Conservation (phyloP, 257 asterid species). For the Salvia hispanica region DNA sequence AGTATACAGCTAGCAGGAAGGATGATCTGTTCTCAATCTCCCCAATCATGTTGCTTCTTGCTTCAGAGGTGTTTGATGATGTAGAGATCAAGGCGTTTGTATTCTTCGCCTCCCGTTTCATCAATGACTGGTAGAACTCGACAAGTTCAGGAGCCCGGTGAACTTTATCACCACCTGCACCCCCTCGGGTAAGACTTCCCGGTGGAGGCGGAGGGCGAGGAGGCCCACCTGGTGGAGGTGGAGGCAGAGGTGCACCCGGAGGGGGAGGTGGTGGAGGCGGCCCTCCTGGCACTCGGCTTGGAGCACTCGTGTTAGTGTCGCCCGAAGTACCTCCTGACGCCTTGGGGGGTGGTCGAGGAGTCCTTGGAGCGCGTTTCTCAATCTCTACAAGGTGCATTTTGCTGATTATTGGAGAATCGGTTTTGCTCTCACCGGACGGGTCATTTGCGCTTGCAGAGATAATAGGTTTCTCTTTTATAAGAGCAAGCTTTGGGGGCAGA, state of each 20-base stretch:
- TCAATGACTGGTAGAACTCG: conserved; percentile 86
- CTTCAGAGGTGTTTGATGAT: conserved; percentile 63
- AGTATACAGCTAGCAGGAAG: conserved; percentile 85
- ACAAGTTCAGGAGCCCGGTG: conserved; percentile 97
- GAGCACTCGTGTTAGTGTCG: conserved; percentile 36
- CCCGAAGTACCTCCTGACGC: conserved; percentile 51
- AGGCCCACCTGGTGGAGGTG: conserved; percentile 90
- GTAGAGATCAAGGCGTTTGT: conserved; percentile 62
- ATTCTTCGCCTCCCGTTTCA: conserved; percentile 94
- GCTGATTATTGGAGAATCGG: conserved; percentile 60
- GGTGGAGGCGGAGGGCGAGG: conserved; percentile 97
- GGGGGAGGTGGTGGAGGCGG: conserved; percentile 87
- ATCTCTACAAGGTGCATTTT: conserved; percentile 70
- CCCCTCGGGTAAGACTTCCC: conserved; percentile 58
- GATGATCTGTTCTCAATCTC: conserved; percentile 94
- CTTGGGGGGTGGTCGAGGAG: conserved; percentile 86
- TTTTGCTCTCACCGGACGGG: conserved; percentile 46
- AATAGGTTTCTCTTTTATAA: conserved; percentile 64
- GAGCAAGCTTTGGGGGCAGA: conserved; percentile 81
- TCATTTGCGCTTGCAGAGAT: conserved; percentile 55
- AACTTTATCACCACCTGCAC: conserved; percentile 77
- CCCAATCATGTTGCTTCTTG: conserved; percentile 95
- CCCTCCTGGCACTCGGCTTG: conserved; percentile 45
- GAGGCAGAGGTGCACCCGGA: conserved; percentile 75
- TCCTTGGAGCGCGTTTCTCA: conserved; percentile 85